A percentile compares a stretch with the other conserved stretches of the same genome.
Evolutionary conservation across 2,329 filamentous ascomycete genomes (phyloP).

Genomic region (Capronia americana): DNA sequence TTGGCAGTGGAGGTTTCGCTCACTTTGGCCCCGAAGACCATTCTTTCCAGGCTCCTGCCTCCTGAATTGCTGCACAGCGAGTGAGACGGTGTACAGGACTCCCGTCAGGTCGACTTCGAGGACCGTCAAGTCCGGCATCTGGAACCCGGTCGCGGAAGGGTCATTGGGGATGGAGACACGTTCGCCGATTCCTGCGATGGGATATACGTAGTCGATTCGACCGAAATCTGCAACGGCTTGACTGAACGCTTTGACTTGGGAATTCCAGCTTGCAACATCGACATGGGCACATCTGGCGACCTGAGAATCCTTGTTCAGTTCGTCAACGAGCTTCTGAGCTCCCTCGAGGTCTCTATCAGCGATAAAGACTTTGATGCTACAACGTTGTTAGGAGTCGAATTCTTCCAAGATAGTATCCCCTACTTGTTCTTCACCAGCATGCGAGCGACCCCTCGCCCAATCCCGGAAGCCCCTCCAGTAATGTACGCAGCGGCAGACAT

Average conservation of each 20-base stretch:
- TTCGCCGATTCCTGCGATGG: conserved; percentile 52
- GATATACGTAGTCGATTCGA: conserved; percentile 50
- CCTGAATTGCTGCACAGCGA: conserved; percentile 54
- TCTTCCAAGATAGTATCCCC: not conserved
- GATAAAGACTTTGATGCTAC: conserved; percentile 42
- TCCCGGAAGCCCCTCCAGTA: conserved; percentile 42
- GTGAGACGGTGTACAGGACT: conserved; percentile 50
- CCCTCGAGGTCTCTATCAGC: conserved; percentile 38
- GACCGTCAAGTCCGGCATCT: conserved; percentile 48
- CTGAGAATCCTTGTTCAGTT: conserved; percentile 31
- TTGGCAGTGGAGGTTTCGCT: conserved; percentile 26
- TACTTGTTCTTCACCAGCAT: conserved; percentile 41
- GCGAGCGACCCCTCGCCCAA: conserved; percentile 40
- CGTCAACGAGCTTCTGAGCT: conserved; percentile 35
- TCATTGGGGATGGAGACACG: conserved; percentile 46
- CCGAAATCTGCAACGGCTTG: conserved; percentile 44
- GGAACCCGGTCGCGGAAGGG: conserved; percentile 39
- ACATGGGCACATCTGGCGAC: conserved; percentile 32
- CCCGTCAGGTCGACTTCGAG: conserved; percentile 53
- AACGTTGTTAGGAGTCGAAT: conserved; percentile 8
- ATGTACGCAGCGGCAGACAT: conserved; percentile 38
- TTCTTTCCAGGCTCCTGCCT: conserved; percentile 46
- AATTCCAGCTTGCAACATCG: conserved; percentile 36
- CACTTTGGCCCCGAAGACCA: conserved; percentile 50
- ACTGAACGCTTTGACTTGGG: conserved; percentile 45